phyloP scores from a whole-genome alignment of 331 rosid genomes.

The Erythrophleum ivorense region DNA sequence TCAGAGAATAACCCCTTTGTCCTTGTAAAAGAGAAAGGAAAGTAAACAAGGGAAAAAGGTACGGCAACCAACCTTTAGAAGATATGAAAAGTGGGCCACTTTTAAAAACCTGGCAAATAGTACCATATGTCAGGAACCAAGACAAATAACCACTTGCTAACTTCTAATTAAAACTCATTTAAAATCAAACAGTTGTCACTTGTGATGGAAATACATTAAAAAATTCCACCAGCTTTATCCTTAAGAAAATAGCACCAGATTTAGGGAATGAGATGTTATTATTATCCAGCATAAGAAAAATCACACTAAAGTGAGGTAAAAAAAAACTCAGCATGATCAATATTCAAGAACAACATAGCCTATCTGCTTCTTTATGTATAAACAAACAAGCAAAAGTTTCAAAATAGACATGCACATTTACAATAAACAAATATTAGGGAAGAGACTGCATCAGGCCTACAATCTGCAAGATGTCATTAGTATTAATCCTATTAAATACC shows the following conservation, averaged over 20 bases:
- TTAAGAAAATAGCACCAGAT: not conserved
- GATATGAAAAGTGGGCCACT: constrained; percentile 99
- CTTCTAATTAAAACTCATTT: constrained; percentile 21
- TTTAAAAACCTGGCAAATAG: constrained; percentile 85
- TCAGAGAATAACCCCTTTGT: not conserved
- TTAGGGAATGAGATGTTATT: not conserved
- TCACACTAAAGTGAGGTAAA: not conserved
- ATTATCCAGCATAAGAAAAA: not conserved
- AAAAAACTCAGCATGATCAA: not conserved
- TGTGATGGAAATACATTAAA: not conserved
- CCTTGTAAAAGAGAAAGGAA: not conserved
- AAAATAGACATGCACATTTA: not conserved
- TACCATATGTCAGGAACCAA: constrained; percentile 45
- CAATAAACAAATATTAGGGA: not conserved
- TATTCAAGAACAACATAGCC: not conserved
- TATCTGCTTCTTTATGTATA: not conserved
- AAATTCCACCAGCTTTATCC: not conserved
- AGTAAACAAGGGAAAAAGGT: constrained; percentile 4
- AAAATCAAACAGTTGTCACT: constrained; percentile 15
- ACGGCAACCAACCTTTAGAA: constrained; percentile 82
- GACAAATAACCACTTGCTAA: constrained; percentile 13
- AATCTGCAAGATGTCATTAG: not conserved
- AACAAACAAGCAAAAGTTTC: not conserved
- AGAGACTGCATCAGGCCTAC: not conserved
- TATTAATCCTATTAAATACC: not conserved